A percentile compares a stretch with the other conserved stretches of the same genome.
phyloP scores from a whole-genome alignment of 495 filamentous ascomycete species.

The Mycothermus thermophilus region DNA sequence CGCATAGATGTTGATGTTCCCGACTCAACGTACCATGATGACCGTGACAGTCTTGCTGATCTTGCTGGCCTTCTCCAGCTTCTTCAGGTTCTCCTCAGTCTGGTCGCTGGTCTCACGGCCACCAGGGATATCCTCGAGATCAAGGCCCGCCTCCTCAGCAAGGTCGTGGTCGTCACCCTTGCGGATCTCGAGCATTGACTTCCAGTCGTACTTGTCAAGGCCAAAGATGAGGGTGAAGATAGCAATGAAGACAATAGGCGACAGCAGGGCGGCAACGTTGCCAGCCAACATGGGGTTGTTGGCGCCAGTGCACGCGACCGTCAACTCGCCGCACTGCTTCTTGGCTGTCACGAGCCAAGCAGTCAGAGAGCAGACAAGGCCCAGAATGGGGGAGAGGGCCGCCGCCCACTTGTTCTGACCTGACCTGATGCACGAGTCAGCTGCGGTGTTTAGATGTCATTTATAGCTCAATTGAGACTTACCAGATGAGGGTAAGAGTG shows the following conservation, averaged over 20 bases:
- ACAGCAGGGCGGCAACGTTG: conserved; percentile 62
- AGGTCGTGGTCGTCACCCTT: conserved; percentile 73
- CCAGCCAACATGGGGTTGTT: conserved; percentile 88
- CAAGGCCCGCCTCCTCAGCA: conserved; percentile 50
- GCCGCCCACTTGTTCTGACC: conserved; percentile 73
- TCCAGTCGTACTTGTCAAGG: conserved; percentile 78
- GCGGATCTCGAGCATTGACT: conserved; percentile 71
- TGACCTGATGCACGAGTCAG: conserved; percentile 25
- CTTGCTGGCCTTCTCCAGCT: conserved; percentile 56
- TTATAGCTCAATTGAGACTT: background rate
- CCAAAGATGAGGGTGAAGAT: conserved; percentile 63
- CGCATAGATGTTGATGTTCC: too few relatives aligned
- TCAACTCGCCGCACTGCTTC: conserved; percentile 57
- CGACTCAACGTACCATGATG: conserved; percentile 37
- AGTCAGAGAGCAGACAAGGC: conserved; percentile 59
- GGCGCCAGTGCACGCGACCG: conserved; percentile 60
- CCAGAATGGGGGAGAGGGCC: conserved; percentile 59
- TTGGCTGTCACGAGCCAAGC: conserved; percentile 88
- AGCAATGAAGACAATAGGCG: conserved; percentile 66
- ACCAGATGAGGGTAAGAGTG: conserved; percentile 61
- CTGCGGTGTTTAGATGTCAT: background rate
- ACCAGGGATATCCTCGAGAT: conserved; percentile 56
- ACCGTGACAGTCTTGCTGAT: conserved; percentile 70
- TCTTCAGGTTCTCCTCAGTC: conserved; percentile 47
- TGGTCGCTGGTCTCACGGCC: conserved; percentile 27